phyloP scores from a whole-genome alignment of 2,329 filamentous ascomycete genomes.

The Colletotrichum endophyticum region DNA sequence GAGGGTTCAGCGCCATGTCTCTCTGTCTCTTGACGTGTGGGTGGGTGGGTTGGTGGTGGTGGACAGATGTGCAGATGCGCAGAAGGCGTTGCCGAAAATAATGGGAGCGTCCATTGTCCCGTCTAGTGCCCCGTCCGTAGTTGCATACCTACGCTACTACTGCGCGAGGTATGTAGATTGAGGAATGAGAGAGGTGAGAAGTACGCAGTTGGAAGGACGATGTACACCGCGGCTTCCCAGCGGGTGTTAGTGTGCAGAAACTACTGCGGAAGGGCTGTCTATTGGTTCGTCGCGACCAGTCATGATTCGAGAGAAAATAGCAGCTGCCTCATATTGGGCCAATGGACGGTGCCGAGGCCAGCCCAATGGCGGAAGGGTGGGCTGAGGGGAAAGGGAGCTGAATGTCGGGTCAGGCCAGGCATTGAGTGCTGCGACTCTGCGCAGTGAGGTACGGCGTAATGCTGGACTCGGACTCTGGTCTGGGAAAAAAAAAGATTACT shows the following conservation, averaged over 20 bases:
- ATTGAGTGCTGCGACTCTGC: not conserved
- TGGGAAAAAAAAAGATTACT: not conserved
- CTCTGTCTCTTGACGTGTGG: not conserved
- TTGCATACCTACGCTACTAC: not conserved
- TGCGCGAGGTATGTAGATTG: not conserved
- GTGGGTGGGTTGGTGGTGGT: not conserved
- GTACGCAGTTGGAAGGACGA: not conserved
- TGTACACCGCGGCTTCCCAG: not conserved
- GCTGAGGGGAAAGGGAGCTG: not conserved
- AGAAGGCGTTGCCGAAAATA: constrained; percentile 10
- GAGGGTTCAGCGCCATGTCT: constrained; percentile 8
- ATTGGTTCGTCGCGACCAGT: not conserved
- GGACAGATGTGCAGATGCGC: not conserved
- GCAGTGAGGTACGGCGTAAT: not conserved
- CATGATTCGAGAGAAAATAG: not conserved
- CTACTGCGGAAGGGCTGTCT: not conserved
- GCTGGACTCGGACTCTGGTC: not conserved
- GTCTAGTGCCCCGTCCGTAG: not conserved
- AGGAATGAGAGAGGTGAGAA: not conserved
- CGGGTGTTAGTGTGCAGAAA: not conserved
- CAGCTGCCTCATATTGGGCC: not conserved
- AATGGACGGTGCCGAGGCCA: not conserved
- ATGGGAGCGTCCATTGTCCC: not conserved
- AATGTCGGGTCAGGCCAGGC: not conserved
- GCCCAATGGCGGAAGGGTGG: not conserved